A percentile compares a stretch with the other conserved stretches of the same genome.
phyloP scores from a whole-genome alignment of 2,329 filamentous ascomycete genomes.

The Triangularia setosa region DNA sequence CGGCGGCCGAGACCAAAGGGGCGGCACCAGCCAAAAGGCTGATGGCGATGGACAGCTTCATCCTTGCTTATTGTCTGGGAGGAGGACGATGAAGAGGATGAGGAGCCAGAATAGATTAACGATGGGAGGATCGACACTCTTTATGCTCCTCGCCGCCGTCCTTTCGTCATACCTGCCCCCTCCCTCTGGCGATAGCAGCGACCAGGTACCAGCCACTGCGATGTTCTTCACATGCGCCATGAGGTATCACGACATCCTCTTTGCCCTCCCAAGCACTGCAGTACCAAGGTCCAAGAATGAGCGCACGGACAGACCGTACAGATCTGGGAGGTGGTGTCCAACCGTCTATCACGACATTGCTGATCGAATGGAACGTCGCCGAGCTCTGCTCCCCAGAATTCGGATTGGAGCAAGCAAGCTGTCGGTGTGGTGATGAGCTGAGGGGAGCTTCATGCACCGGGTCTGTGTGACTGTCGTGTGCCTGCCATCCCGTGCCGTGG shows the following conservation, averaged over 20 bases:
- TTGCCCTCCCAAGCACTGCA: background rate
- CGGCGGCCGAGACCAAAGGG: constrained; percentile 11
- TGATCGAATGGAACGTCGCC: background rate
- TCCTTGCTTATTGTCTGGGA: constrained; percentile 4
- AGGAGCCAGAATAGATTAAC: background rate
- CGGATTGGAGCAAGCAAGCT: background rate
- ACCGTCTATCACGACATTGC: constrained; percentile 5
- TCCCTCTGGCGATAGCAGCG: background rate
- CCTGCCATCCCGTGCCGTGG: constrained; percentile 4
- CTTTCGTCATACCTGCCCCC: background rate
- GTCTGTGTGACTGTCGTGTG: background rate
- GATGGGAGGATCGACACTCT: background rate
- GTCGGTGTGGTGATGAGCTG: background rate
- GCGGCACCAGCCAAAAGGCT: constrained; percentile 8
- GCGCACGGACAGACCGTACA: background rate
- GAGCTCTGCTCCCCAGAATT: background rate
- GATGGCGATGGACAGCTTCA: constrained; percentile 4
- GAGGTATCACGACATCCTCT: background rate
- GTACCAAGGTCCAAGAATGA: background rate
- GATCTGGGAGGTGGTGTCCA: constrained; percentile 8
- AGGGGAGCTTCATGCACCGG: background rate
- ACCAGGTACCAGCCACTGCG: background rate
- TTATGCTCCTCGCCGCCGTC: background rate
- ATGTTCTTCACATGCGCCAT: background rate
- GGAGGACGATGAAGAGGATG: background rate